These are phyloP conservation scores for Syzygium oleosum DNA, from an alignment of 345 rosid species.

Conservation along the genomic window DNA sequence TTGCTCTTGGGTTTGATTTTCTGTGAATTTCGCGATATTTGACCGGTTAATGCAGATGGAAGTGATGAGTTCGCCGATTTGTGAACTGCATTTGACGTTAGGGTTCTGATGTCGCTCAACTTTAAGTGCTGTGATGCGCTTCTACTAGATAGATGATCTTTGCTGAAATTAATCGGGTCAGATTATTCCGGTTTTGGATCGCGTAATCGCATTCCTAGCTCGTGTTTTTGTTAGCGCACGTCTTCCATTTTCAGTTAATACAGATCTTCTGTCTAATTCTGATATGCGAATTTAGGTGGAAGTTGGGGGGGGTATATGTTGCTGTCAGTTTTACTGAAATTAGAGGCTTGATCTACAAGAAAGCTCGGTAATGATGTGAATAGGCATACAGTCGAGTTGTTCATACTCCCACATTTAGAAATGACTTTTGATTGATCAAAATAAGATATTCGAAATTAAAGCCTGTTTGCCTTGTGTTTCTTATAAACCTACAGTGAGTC, in stretches of 20 bases:
- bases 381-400: neutral
- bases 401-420: neutral
- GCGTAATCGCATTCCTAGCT: neutral
- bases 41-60: neutral
- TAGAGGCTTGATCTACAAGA: neutral
- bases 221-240: neutral
- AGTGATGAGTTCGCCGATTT: neutral
- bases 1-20: neutral
- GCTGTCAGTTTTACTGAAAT: neutral
- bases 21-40: neutral
- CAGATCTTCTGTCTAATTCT: neutral
- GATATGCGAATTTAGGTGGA: neutral
- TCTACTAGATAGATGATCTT: neutral
- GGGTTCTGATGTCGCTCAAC: neutral
- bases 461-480: neutral
- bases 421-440: neutral
- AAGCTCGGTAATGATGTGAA: neutral
- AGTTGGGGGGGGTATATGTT: neutral
- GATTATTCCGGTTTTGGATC: neutral
- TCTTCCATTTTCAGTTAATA: neutral
- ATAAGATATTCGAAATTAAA: neutral
- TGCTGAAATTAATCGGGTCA: neutral
- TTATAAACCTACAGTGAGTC: neutral
- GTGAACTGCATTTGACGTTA: neutral
- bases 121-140: neutral